These are phyloP conservation scores for Trichoderma atroviride DNA, from an alignment of 2,329 filamentous ascomycete genomes.

Conservation along the genomic window DNA sequence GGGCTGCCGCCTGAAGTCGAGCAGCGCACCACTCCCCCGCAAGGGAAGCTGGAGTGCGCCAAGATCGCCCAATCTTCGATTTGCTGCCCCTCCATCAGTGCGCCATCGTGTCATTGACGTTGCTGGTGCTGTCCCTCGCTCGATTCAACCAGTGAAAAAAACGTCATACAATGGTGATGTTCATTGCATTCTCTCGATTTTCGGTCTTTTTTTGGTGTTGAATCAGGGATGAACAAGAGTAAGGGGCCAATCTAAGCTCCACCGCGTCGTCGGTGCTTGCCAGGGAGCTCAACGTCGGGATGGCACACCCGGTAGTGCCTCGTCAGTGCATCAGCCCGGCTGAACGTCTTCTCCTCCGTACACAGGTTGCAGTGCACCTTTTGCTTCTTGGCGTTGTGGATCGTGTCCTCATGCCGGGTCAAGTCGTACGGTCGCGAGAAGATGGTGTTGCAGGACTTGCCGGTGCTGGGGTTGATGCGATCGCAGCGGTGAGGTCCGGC, in stretches of 20 bases:
- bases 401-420: constrained; percentile 94
- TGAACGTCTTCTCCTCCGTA: constrained; percentile 96
- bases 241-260: constrained; percentile 27
- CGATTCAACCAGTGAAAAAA: constrained; percentile 3
- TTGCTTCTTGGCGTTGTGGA: constrained; percentile 91
- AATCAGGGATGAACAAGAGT: neutral
- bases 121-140: constrained; percentile 28
- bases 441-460: constrained; percentile 90
- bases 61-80: constrained; percentile 24
- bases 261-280: constrained; percentile 53
- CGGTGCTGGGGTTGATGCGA: constrained; percentile 90
- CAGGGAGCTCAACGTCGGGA: constrained; percentile 82
- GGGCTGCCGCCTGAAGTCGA: constrained; percentile 5
- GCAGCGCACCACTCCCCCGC: constrained; percentile 13
- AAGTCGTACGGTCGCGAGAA: constrained; percentile 97
- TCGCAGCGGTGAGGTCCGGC: constrained; percentile 92
- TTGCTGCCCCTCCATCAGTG: constrained; percentile 6
- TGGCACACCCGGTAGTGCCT: constrained; percentile 94
- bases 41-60: constrained; percentile 5
- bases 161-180: constrained; percentile 7
- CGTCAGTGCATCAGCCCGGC: constrained; percentile 89
- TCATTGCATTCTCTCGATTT: neutral
- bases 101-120: constrained; percentile 19
- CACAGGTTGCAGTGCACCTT: constrained; percentile 93
- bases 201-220: neutral